phyloP scores from a whole-genome alignment of 257 asterid species.

The Coffea eugenioides region DNA sequence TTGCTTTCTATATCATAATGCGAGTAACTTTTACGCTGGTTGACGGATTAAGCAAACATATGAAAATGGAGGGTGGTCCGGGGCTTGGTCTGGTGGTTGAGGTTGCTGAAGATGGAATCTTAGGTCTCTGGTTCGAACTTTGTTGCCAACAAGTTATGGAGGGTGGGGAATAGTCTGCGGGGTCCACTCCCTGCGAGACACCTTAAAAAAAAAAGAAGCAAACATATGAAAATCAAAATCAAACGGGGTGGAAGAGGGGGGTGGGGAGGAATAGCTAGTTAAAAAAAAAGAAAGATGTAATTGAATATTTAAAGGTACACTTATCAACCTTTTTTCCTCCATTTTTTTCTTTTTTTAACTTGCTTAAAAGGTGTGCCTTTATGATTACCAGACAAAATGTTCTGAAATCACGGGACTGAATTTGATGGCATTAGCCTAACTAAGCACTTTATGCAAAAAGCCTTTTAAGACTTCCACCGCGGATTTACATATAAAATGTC shows the following conservation, averaged over 20 bases:
- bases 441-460: conserved; percentile 2
- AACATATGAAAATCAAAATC: not conserved
- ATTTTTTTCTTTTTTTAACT: conserved; percentile 16
- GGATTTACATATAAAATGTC: not conserved
- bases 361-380: conserved; percentile 37
- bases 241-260: no score
- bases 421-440: conserved; percentile 33
- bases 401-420: conserved; percentile 44
- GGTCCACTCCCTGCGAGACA: no score
- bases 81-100: no score
- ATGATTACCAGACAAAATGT: conserved; percentile 41
- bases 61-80: not conserved
- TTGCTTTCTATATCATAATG: not conserved
- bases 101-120: no score
- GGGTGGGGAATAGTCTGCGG: no score
- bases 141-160: no score
- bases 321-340: not conserved
- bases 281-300: no score
- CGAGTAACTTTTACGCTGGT: conserved; percentile 10
- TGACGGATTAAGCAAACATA: not conserved
- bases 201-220: no score
- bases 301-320: not conserved
- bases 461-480: not conserved
- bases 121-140: no score
- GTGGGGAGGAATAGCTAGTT: no score